Base-by-base conservation (phyloP, 257 asterid genomes). In the Przewalskia tangutica region DNA sequence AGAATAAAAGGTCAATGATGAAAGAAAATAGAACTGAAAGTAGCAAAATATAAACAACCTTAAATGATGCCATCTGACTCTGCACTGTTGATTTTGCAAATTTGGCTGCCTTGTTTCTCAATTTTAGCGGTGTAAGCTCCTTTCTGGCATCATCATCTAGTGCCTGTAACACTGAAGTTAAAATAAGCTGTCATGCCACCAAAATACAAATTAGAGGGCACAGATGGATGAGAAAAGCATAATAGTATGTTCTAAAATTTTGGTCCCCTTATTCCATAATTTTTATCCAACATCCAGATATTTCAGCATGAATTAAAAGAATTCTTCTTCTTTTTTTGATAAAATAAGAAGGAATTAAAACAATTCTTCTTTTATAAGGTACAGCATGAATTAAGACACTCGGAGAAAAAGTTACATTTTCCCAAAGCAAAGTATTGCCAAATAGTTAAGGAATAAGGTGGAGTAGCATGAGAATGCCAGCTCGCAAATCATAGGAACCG, bases 61-160 rank as follows among this genome's bases (percentile, higher is more conserved):
- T 94, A 91, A 95, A 95, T 86, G 98, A 91, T 83, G 91, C 89
- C 99, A 95, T 93, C 90, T 95, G 98, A 87, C 88, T 89, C 86
- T 91, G 93, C 86, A 95, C 97, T 67, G 99, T 94, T 73, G 97
- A 85, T 88, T 88, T 89, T 63, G 99, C 99, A 84, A 95, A 95
- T 86, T 94, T 94, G 79, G 98, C 97, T 60, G 99, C 98, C 88
- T 89, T 92, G 80, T 93, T 91, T 88, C 99, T 90, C 89, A 95
- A 88, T 89, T 95, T 92, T 77, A 92, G 75, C 17, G 99, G 99
- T 81, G 99, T 94, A 90, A 95, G 92, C 85, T 92, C 98, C 88
- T 89, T 93, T 81, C 98, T 89, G 80, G 99, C 92, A 84, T 91
- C 95, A 86, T 91, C 89, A 83, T 92, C 97, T 84, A 95, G 88